phyloP scores from a whole-genome alignment of 2,329 filamentous ascomycete species.

The Aspergillus glaucus region DNA sequence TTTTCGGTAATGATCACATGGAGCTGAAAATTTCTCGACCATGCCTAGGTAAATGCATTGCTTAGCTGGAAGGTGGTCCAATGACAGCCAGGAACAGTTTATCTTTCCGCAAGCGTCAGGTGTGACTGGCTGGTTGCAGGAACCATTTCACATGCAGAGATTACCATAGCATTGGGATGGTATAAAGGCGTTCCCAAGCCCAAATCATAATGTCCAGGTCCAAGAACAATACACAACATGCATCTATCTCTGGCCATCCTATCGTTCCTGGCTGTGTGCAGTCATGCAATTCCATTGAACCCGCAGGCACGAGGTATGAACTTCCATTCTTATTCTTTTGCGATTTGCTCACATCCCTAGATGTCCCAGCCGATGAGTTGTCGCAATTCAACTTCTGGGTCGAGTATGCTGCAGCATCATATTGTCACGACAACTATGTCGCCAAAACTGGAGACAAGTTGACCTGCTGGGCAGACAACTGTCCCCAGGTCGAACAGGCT shows the following conservation, averaged over 20 bases:
- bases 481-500: slow-evolving; percentile 36
- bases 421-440: slow-evolving; percentile 44
- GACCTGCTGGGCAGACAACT: slow-evolving; percentile 40
- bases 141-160: not conserved
- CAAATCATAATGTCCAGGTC: not conserved
- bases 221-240: not conserved
- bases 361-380: not conserved
- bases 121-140: not conserved
- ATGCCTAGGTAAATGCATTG: not conserved
- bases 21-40: not conserved
- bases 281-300: not conserved
- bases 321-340: not conserved
- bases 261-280: not conserved
- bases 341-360: not conserved
- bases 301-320: not conserved
- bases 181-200: not conserved
- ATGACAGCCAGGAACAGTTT: not conserved
- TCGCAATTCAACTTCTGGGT: slow-evolving; percentile 38
- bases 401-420: slow-evolving; percentile 46
- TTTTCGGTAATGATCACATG: not conserved
- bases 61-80: not conserved
- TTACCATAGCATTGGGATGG: not conserved
- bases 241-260: not conserved
- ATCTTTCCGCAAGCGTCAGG: not conserved
- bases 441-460: slow-evolving; percentile 33